Conservation (phyloP, 2,329 filamentous ascomycete species). For the Cucurbitaria berberidis region DNA sequence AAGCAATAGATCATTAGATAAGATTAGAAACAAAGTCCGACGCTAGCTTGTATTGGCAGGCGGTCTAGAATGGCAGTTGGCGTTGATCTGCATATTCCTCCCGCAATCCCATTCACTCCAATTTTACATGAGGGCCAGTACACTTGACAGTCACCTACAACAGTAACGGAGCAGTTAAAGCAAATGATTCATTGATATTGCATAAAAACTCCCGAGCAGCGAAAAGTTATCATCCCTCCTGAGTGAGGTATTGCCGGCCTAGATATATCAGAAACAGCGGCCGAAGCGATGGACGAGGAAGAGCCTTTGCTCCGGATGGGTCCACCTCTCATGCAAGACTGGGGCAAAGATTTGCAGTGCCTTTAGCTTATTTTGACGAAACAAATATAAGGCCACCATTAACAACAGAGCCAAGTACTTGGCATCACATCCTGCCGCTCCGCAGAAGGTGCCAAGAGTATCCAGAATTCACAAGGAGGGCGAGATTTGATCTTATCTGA, state of each 20-base stretch:
- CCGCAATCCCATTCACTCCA: neutral
- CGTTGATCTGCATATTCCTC: neutral
- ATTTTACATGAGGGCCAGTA: no score
- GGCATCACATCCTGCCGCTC: constrained; percentile 13
- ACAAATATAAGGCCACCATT: constrained; percentile 12
- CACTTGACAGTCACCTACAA: no score
- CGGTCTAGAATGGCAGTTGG: constrained; percentile 7
- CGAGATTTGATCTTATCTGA: constrained; percentile 38
- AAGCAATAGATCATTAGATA: constrained; percentile 20
- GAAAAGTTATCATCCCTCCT: no score
- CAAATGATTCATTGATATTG: no score
- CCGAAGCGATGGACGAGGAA: no score
- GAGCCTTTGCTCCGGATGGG: constrained; percentile 5
- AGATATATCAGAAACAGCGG: no score
- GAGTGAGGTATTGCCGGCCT: no score
- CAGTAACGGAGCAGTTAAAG: no score
- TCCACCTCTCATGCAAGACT: constrained; percentile 5
- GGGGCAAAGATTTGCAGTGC: constrained; percentile 12
- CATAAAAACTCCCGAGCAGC: no score
- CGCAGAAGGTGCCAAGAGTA: constrained; percentile 10
- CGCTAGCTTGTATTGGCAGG: neutral
- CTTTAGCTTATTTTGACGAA: constrained; percentile 16
- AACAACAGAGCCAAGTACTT: constrained; percentile 20
- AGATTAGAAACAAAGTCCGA: constrained; percentile 16
- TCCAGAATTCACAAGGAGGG: neutral